Percentiles rank a stretch among this genome's conserved stretches.
These are phyloP conservation scores for Coemansia sp. DNA, from an alignment of 192 early-diverging fungal species.

Conservation along the genomic window DNA sequence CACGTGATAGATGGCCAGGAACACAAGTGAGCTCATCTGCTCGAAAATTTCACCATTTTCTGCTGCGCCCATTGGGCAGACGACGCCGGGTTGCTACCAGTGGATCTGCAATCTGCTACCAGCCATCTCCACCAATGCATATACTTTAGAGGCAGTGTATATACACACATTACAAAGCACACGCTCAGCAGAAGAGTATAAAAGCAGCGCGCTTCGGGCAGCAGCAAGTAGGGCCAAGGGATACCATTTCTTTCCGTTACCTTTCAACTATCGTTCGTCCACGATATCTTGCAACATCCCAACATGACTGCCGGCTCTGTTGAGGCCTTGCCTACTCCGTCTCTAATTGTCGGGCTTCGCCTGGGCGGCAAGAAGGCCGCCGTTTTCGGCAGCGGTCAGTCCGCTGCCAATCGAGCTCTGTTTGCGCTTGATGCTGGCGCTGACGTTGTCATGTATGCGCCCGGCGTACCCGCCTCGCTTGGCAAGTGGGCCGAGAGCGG, in stretches of 20 bases:
- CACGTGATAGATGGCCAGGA: neutral
- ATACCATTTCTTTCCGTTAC: too few relatives aligned
- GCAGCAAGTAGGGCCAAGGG: neutral
- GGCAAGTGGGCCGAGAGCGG: conserved; percentile 42
- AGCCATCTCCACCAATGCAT: conserved; percentile 27
- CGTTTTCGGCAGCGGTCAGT: conserved; percentile 68
- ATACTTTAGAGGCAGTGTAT: neutral
- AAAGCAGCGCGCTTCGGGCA: neutral
- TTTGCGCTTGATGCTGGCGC: conserved; percentile 74
- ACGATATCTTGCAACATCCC: neutral
- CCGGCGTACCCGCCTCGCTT: conserved; percentile 30
- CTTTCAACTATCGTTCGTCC: too few relatives aligned
- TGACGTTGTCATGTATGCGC: conserved; percentile 61
- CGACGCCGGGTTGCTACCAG: neutral
- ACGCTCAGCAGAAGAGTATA: neutral
- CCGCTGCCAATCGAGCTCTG: conserved; percentile 69
- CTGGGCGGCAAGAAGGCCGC: conserved; percentile 50
- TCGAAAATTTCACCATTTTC: conserved; percentile 2
- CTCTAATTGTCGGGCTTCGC: conserved; percentile 50
- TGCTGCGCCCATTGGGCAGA: conserved; percentile 16
- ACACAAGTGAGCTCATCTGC: conserved; percentile 10
- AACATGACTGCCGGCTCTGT: neutral
- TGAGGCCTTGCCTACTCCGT: conserved; percentile 17
- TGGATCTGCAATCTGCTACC: conserved; percentile 1
- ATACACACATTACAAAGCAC: neutral